Evolutionary conservation across 352 stramenopile species (phyloP).

Genomic region (Elongisporangium prolatum): DNA sequence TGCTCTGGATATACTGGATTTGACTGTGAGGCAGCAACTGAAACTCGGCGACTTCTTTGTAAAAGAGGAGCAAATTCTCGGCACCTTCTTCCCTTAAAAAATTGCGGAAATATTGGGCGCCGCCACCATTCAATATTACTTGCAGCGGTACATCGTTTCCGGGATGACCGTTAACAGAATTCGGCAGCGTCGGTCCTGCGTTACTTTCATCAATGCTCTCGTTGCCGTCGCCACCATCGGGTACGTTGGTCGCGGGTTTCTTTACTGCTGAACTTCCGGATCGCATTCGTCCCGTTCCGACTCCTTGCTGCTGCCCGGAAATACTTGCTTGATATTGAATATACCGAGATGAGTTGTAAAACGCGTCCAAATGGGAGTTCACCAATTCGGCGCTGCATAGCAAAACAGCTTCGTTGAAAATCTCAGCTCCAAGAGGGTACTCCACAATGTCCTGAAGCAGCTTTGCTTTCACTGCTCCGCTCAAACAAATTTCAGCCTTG

Average conservation of each 20-base stretch:
- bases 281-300: not conserved
- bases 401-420: slow-evolving; percentile 59
- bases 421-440: slow-evolving; percentile 33
- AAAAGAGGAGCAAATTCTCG: slow-evolving; percentile 62
- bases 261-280: not conserved
- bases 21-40: slow-evolving; percentile 62
- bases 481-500: slow-evolving; percentile 57
- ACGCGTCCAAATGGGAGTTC: slow-evolving; percentile 52
- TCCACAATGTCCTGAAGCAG: slow-evolving; percentile 39
- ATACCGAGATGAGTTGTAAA: slow-evolving; percentile 43
- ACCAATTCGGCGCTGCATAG: slow-evolving; percentile 58
- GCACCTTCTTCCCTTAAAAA: slow-evolving; percentile 45
- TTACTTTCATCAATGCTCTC: not conserved
- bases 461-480: slow-evolving; percentile 36
- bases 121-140: slow-evolving; percentile 45
- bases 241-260: not conserved
- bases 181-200: not conserved
- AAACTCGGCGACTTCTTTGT: slow-evolving; percentile 72
- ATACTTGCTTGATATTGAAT: slow-evolving; percentile 30
- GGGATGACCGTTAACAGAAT: not conserved
- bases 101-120: slow-evolving; percentile 49
- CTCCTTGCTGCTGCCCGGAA: not conserved
- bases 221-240: not conserved
- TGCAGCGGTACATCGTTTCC: slow-evolving; percentile 9
- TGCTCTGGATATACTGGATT: slow-evolving; percentile 68